phyloP scores from a whole-genome alignment of 2,329 filamentous ascomycete species.

The Penicillium vulpinum region DNA sequence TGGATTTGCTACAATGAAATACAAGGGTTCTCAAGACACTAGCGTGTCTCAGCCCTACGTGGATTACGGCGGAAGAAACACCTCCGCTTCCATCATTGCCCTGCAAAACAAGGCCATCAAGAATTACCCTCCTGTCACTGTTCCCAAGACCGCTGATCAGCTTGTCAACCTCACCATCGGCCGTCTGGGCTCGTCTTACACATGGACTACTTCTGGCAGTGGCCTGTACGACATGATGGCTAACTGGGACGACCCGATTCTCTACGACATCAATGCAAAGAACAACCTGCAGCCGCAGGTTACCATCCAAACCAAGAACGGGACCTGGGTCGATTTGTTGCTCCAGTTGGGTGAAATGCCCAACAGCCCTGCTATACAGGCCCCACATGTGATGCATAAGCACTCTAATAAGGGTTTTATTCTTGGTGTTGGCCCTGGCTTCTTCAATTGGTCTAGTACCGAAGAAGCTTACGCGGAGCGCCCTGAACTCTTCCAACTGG shows the following conservation, averaged over 20 bases:
- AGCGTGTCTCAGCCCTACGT: constrained; percentile 45
- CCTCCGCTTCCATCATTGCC: constrained; percentile 43
- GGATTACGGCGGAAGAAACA: constrained; percentile 50
- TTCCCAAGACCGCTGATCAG: constrained; percentile 52
- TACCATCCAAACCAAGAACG: constrained; percentile 36
- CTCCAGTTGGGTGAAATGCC: constrained; percentile 30
- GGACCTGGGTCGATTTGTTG: constrained; percentile 43
- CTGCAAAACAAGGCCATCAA: constrained; percentile 42
- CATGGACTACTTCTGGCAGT: constrained; percentile 33
- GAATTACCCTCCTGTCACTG: constrained; percentile 38
- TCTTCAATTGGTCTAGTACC: constrained; percentile 45
- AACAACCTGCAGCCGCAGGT: constrained; percentile 28
- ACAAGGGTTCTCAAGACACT: constrained; percentile 26
- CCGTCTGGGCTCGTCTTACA: constrained; percentile 30
- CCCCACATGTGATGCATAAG: constrained; percentile 51
- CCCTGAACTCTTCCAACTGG: constrained; percentile 49
- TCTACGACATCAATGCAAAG: constrained; percentile 32
- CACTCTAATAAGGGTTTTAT: constrained; percentile 49
- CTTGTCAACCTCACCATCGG: constrained; percentile 43
- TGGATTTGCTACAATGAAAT: constrained; percentile 52
- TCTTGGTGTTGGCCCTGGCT: constrained; percentile 41
- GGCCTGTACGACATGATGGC: constrained; percentile 27
- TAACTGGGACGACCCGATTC: constrained; percentile 35
- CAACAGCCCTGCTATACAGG: constrained; percentile 27
- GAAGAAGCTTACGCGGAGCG: constrained; percentile 41